These are phyloP conservation scores for Lichina pygmaea DNA, from an alignment of 495 filamentous ascomycete genomes.

Conservation along the genomic window DNA sequence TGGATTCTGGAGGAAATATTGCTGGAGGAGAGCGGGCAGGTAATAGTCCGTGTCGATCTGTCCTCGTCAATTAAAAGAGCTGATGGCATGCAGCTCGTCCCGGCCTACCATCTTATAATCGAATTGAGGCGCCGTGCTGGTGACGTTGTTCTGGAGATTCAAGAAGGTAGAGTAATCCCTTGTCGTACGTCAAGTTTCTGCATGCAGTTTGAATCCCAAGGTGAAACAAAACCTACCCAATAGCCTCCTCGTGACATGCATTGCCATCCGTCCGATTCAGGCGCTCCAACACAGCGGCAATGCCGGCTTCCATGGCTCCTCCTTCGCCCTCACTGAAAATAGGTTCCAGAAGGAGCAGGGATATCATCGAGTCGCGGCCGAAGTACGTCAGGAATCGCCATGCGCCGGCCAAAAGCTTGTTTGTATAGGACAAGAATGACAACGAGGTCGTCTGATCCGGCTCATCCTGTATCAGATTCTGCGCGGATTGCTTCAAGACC, in stretches of 20 bases:
- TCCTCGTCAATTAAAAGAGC: not conserved
- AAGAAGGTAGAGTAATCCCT: conserved; percentile 33
- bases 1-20: conserved; percentile 25
- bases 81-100: no score
- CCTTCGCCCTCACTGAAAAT: conserved; percentile 27
- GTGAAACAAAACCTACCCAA: conserved; percentile 15
- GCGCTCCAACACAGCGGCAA: conserved; percentile 29
- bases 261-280: conserved; percentile 29
- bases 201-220: not conserved
- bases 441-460: conserved; percentile 23
- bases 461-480: conserved; percentile 17
- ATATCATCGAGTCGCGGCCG: conserved; percentile 36
- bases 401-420: conserved; percentile 34
- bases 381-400: conserved; percentile 45
- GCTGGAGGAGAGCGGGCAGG: conserved; percentile 26
- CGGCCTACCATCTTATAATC: conserved; percentile 28
- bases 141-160: conserved; percentile 23
- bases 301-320: conserved; percentile 31
- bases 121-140: conserved; percentile 23
- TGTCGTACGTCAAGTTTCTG: not conserved
- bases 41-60: conserved; percentile 36
- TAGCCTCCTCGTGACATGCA: conserved; percentile 37
- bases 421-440: conserved; percentile 32
- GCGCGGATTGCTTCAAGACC: conserved; percentile 17
- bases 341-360: conserved; percentile 25